phyloP scores from a whole-genome alignment of 768 basidiomycete species.

The Mycena latifolia region DNA sequence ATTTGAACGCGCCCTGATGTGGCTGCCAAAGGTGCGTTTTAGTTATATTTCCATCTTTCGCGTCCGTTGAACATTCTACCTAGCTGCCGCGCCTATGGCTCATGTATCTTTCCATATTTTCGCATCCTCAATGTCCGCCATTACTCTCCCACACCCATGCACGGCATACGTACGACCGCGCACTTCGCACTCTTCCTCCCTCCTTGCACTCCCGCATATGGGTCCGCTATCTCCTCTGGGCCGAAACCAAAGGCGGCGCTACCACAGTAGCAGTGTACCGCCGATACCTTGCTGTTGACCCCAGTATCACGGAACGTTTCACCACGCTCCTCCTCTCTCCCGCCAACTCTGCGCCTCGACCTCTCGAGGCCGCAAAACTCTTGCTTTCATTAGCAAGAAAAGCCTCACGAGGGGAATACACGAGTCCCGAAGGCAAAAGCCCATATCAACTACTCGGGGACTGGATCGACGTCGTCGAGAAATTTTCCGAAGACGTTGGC shows the following conservation, averaged over 20 bases:
- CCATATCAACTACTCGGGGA: conserved; percentile 94
- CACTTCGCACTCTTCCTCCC: conserved; percentile 92
- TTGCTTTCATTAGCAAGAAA: conserved; percentile 87
- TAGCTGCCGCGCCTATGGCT: conserved; percentile 96
- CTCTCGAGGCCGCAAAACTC: conserved; percentile 94
- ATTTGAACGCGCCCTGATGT: conserved; percentile 95
- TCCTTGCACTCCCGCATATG: conserved; percentile 93
- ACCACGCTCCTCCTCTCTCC: conserved; percentile 77
- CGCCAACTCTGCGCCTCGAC: conserved; percentile 68
- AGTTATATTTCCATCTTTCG: conserved; percentile 7
- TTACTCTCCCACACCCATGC: conserved; percentile 90
- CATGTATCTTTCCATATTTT: conserved; percentile 91
- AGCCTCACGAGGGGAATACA: conserved; percentile 86
- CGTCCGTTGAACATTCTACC: conserved; percentile 21
- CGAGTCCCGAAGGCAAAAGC: conserved; percentile 92
- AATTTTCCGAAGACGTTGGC: conserved; percentile 93
- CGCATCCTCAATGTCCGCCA: conserved; percentile 90
- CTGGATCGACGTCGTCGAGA: conserved; percentile 93
- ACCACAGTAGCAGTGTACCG: conserved; percentile 88
- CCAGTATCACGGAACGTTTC: conserved; percentile 84
- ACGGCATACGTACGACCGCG: conserved; percentile 93
- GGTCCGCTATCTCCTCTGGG: conserved; percentile 94
- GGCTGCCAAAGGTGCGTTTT: conserved; percentile 85
- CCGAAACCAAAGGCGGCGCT: conserved; percentile 83
- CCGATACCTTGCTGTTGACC: conserved; percentile 88